phyloP scores from a whole-genome alignment of 2,329 filamentous ascomycete species.

The Elsinoe batatas region DNA sequence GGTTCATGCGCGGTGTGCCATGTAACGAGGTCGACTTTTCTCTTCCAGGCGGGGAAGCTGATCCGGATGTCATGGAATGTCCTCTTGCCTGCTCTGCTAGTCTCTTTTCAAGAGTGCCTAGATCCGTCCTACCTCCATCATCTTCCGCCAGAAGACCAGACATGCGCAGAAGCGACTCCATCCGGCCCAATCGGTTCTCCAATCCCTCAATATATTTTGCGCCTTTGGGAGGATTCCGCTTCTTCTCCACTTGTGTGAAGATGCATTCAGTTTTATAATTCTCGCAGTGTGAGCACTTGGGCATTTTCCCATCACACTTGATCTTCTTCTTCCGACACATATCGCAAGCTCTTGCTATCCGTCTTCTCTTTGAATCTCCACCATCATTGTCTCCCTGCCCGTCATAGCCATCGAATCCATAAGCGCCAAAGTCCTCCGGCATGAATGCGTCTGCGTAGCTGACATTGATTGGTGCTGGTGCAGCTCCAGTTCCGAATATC shows the following conservation, averaged over 20 bases:
- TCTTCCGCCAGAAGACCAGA: slow-evolving; percentile 81
- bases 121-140: slow-evolving; percentile 73
- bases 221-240: slow-evolving; percentile 90
- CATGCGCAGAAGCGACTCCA: slow-evolving; percentile 83
- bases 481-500: slow-evolving; percentile 11
- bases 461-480: slow-evolving; percentile 11
- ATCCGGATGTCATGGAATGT: slow-evolving; percentile 10
- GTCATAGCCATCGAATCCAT: slow-evolving; percentile 19
- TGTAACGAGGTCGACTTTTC: slow-evolving; percentile 25
- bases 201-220: slow-evolving; percentile 97
- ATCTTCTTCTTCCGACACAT: slow-evolving; percentile 96
- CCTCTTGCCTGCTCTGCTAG: slow-evolving; percentile 39
- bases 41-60: slow-evolving; percentile 10
- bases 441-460: slow-evolving; percentile 13
- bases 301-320: slow-evolving; percentile 94
- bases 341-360: slow-evolving; percentile 85
- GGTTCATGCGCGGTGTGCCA: slow-evolving; percentile 39
- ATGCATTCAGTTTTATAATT: slow-evolving; percentile 98
- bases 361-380: slow-evolving; percentile 70
- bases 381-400: slow-evolving; percentile 21
- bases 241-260: slow-evolving; percentile 98
- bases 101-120: slow-evolving; percentile 77
- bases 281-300: slow-evolving; percentile 87
- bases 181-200: slow-evolving; percentile 86
- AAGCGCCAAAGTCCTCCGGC: slow-evolving; percentile 19